Evolutionary conservation across 306 rosid species (phyloP).

Genomic region (Mimosa bimucronata): DNA sequence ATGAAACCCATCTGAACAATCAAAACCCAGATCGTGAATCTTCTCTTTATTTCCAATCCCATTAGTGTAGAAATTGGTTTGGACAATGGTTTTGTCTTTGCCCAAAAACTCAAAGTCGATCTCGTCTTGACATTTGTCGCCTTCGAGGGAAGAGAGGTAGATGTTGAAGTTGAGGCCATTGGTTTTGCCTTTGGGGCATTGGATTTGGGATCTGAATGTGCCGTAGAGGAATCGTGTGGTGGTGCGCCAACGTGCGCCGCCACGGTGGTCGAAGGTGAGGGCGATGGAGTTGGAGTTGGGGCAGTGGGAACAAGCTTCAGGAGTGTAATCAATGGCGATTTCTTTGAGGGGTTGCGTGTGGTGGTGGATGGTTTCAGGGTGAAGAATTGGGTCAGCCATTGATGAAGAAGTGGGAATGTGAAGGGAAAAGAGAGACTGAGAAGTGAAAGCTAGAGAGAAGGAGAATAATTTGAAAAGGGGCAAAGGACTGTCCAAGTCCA

Average conservation of each 20-base stretch:
- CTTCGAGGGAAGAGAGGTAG: constrained; percentile 68
- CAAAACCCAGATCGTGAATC: constrained; percentile 54
- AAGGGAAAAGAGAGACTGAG: not conserved
- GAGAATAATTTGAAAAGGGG: too few relatives aligned
- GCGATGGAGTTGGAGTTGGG: constrained; percentile 55
- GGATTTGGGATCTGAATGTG: constrained; percentile 56
- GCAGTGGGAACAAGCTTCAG: constrained; percentile 64
- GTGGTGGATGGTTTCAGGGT: constrained; percentile 28
- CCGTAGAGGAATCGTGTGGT: constrained; percentile 55
- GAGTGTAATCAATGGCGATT: constrained; percentile 64
- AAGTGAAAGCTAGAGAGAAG: not conserved
- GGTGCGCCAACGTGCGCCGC: constrained; percentile 70
- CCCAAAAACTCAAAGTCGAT: constrained; percentile 75
- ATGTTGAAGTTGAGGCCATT: constrained; percentile 69
- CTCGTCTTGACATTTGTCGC: constrained; percentile 72
- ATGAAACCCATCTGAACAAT: constrained; percentile 60
- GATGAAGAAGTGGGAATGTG: not conserved
- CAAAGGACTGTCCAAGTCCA: too few relatives aligned
- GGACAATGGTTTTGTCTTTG: constrained; percentile 49
- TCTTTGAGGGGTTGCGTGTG: constrained; percentile 54
- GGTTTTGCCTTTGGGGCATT: constrained; percentile 56
- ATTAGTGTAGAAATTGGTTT: constrained; percentile 46
- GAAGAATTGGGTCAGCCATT: constrained; percentile 53
- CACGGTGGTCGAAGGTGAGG: constrained; percentile 70
- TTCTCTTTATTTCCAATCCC: constrained; percentile 54